phyloP scores from a whole-genome alignment of 257 asterid genomes.

The Gardenia jasminoides region DNA sequence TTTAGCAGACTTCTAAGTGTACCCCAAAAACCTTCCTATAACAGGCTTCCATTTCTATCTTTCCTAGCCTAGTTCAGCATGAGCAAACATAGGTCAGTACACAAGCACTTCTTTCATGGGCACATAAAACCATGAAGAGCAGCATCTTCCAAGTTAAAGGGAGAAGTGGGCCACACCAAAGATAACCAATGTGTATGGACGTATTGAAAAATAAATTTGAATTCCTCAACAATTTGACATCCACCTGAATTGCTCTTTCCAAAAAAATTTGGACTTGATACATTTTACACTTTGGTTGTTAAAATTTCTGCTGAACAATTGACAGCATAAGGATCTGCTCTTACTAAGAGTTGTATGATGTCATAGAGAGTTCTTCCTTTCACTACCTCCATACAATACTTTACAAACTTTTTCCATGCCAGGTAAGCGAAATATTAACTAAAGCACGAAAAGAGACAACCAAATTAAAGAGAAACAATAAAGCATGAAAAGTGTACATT shows the following conservation, averaged over 20 bases:
- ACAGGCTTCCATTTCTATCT: not conserved
- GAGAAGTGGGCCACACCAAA: not conserved
- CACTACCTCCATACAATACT: no score
- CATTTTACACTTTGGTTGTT: no score
- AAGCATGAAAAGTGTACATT: no score
- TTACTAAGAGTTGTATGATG: no score
- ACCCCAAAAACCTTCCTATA: not conserved
- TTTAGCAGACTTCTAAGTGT: not conserved
- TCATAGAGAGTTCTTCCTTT: no score
- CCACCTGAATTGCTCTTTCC: conserved; percentile 88
- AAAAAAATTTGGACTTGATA: conserved; percentile 6
- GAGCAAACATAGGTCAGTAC: no score
- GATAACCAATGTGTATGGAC: not conserved
- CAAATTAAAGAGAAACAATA: no score
- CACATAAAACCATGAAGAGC: not conserved
- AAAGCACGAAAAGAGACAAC: no score
- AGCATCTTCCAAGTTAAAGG: not conserved
- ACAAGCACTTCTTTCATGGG: not conserved
- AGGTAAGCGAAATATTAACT: no score
- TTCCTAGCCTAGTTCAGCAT: not conserved
- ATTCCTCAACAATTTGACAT: conserved; percentile 17
- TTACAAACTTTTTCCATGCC: no score
- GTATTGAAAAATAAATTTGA: not conserved
- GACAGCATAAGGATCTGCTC: no score
- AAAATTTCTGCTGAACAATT: no score